These are phyloP conservation scores for Diaporthe citri DNA, from an alignment of 2,329 filamentous ascomycete species.

Conservation along the genomic window DNA sequence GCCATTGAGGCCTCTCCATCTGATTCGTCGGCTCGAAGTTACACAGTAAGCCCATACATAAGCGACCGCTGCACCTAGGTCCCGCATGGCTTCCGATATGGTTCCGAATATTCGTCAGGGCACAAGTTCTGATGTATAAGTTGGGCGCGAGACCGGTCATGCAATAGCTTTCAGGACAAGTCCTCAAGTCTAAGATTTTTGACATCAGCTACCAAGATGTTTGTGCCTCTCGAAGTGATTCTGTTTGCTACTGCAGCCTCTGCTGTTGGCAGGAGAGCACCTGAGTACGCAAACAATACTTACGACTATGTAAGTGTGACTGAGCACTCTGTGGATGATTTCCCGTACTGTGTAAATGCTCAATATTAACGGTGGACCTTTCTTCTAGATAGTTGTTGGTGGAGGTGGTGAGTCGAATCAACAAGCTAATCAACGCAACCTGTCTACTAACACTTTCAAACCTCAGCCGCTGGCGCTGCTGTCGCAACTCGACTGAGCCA, in stretches of 20 bases:
- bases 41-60: no score
- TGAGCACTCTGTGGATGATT: background rate
- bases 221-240: background rate
- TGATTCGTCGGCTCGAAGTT: background rate
- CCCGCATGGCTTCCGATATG: background rate
- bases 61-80: no score
- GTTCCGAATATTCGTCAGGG: background rate
- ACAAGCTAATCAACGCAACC: no score
- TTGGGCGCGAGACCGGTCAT: background rate
- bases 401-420: constrained; percentile 25
- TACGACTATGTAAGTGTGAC: constrained; percentile 17
- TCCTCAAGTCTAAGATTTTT: rapidly evolving
- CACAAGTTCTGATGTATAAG: background rate
- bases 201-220: background rate
- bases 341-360: rapidly evolving
- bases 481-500: constrained; percentile 46
- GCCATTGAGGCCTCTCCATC: background rate
- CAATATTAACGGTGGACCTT: background rate
- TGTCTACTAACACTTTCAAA: background rate
- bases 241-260: background rate
- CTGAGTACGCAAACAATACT: background rate
- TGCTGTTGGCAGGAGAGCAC: background rate
- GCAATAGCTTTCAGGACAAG: background rate
- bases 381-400: constrained; percentile 20
- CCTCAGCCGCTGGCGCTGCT: constrained; percentile 43